A percentile compares a stretch with the other conserved stretches of the same genome.
Conservation (phyloP, 495 filamentous ascomycete species). For the Penicillium malachiteum region DNA sequence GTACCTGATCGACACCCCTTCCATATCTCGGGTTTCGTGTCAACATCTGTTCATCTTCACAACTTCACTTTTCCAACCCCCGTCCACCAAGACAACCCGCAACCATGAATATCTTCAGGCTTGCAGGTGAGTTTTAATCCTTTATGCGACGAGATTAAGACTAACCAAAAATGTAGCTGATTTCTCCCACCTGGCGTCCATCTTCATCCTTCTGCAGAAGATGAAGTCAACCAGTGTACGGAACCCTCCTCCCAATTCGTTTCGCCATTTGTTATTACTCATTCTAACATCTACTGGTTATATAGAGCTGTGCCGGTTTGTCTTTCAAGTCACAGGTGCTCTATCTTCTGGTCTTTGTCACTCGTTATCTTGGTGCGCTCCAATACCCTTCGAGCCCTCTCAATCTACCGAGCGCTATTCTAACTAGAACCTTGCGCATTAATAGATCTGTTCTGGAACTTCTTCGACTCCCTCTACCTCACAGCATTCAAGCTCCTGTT, state of each 20-base stretch:
- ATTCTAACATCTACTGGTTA: conserved; percentile 2
- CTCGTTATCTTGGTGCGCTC: conserved; percentile 78
- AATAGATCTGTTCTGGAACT: conserved; percentile 85
- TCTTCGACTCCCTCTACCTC: conserved; percentile 78
- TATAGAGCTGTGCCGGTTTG: conserved; percentile 89
- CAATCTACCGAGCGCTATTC: background rate
- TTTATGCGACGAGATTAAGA: background rate
- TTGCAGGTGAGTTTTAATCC: conserved; percentile 62
- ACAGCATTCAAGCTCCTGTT: conserved; percentile 95
- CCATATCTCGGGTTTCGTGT: conserved; percentile 26
- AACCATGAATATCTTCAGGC: conserved; percentile 85
- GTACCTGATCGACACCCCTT: conserved; percentile 32
- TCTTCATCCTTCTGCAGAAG: conserved; percentile 92
- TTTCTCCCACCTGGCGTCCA: conserved; percentile 91
- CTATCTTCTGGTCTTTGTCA: conserved; percentile 89
- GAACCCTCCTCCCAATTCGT: no score
- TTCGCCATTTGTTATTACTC: no score
- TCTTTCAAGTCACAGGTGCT: conserved; percentile 97
- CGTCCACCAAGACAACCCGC: background rate
- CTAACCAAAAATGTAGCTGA: conserved; percentile 59
- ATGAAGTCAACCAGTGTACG: conserved; percentile 85
- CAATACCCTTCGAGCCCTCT: background rate
- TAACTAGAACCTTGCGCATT: conserved; percentile 1
- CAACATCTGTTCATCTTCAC: conserved; percentile 23
- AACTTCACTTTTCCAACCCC: background rate